Conservation (phyloP, 2,329 filamentous ascomycete genomes). For the Aureobasidium subglaciale region DNA sequence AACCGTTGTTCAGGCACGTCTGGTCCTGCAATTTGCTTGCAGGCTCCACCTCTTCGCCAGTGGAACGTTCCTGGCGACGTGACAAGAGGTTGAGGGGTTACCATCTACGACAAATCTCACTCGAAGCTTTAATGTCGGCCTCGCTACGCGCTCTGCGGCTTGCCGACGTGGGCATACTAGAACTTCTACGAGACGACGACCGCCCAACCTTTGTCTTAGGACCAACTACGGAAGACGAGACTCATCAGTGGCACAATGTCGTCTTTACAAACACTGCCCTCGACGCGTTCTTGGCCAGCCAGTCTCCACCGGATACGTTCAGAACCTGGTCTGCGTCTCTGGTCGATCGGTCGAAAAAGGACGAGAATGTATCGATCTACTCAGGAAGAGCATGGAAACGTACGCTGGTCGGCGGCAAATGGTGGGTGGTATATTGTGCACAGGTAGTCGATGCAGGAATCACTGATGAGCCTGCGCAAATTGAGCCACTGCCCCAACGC, state of each 20-base stretch:
- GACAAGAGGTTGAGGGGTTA: neutral
- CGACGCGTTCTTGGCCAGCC: neutral
- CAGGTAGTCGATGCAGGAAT: neutral
- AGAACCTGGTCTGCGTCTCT: neutral
- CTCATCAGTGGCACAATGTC: neutral
- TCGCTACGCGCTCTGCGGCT: neutral
- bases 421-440: conserved; percentile 13
- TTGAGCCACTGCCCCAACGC: too few relatives aligned
- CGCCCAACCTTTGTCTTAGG: conserved; percentile 14
- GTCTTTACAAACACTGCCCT: conserved; percentile 9
- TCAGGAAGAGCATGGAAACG: conserved; percentile 10
- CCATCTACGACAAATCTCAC: neutral
- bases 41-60: neutral
- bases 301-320: neutral
- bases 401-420: neutral
- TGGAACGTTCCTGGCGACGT: neutral
- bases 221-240: neutral
- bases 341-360: neutral
- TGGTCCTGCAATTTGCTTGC: neutral
- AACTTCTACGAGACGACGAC: conserved; percentile 11
- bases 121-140: neutral
- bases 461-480: neutral
- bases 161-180: conserved; percentile 13
- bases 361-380: neutral
- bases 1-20: neutral